A percentile compares a stretch with the other conserved stretches of the same genome.
Conservation (phyloP, 192 early-diverging fungal genomes). For the Oehlia diaphana region DNA sequence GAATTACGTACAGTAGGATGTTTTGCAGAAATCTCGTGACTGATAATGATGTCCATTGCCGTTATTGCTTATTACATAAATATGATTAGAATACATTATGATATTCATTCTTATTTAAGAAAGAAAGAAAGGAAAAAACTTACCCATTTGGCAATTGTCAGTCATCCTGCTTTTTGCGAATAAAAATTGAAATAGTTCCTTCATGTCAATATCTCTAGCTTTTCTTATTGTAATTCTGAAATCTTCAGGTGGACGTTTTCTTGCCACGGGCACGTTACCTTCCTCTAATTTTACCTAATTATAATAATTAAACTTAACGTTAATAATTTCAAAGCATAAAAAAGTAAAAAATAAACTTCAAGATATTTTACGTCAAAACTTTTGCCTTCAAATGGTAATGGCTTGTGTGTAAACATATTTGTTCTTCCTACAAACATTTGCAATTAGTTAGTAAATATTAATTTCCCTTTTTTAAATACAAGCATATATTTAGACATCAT, state of each 20-base stretch:
- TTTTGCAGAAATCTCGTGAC: conserved; percentile 68
- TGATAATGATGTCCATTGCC: conserved; percentile 46
- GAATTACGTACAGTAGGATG: conserved; percentile 82
- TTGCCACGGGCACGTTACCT: conserved; percentile 6
- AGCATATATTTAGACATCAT: too few relatives aligned
- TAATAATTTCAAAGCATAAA: background rate
- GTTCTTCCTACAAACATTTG: conserved; percentile 72
- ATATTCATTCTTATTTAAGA: background rate
- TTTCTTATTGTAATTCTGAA: conserved; percentile 58
- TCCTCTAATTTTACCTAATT: conserved; percentile 43
- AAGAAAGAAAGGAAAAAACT: background rate
- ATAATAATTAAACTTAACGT: background rate
- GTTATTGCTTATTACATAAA: conserved; percentile 45
- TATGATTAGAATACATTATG: background rate
- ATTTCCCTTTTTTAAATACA: too few relatives aligned
- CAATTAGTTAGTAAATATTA: background rate
- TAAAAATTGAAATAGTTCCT: conserved; percentile 57
- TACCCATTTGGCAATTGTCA: conserved; percentile 38
- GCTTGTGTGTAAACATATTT: conserved; percentile 67
- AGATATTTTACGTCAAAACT: conserved; percentile 55
- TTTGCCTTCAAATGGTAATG: conserved; percentile 33
- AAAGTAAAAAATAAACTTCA: background rate
- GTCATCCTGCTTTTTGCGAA: conserved; percentile 40
- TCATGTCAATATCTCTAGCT: conserved; percentile 65
- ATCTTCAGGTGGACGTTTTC: conserved; percentile 43